A percentile compares a stretch with the other conserved stretches of the same genome.
These are phyloP conservation scores for Prunus davidiana DNA, from an alignment of 306 rosid species.

Conservation along the genomic window DNA sequence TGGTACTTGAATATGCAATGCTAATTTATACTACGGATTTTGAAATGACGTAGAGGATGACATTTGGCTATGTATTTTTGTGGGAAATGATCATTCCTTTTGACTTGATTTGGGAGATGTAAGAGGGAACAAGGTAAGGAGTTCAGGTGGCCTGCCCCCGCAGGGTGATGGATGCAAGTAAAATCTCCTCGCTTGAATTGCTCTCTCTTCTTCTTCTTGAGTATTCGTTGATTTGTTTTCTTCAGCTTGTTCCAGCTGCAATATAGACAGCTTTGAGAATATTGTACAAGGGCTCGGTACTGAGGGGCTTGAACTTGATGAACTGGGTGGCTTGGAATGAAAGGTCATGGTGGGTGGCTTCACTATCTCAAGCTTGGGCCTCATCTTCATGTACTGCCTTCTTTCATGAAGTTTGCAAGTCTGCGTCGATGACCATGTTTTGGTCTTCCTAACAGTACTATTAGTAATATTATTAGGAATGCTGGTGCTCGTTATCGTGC, in stretches of 20 bases:
- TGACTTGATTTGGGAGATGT: constrained; percentile 39
- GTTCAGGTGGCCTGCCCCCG: constrained; percentile 49
- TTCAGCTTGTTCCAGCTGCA: constrained; percentile 23
- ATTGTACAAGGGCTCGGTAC: constrained; percentile 54
- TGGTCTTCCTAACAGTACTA: not conserved
- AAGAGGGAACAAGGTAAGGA: constrained; percentile 69
- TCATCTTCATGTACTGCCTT: constrained; percentile 63
- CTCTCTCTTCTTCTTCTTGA: constrained; percentile 66
- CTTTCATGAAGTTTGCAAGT: constrained; percentile 70
- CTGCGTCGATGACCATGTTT: not conserved
- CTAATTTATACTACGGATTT: not conserved
- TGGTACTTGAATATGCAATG: not conserved
- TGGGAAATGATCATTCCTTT: not conserved
- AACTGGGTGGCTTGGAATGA: constrained; percentile 17
- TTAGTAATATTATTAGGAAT: not conserved
- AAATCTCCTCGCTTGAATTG: constrained; percentile 65
- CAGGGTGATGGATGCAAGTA: constrained; percentile 79
- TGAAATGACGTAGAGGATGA: not conserved
- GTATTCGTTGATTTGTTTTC: constrained; percentile 36
- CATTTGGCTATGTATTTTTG: not conserved
- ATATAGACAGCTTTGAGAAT: constrained; percentile 50
- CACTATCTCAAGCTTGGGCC: constrained; percentile 78
- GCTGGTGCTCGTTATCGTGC: constrained; percentile 7
- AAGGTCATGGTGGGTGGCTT: constrained; percentile 46
- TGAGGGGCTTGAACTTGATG: constrained; percentile 35